Conservation (phyloP, 768 basidiomycete species). For the Boletus speciosus region DNA sequence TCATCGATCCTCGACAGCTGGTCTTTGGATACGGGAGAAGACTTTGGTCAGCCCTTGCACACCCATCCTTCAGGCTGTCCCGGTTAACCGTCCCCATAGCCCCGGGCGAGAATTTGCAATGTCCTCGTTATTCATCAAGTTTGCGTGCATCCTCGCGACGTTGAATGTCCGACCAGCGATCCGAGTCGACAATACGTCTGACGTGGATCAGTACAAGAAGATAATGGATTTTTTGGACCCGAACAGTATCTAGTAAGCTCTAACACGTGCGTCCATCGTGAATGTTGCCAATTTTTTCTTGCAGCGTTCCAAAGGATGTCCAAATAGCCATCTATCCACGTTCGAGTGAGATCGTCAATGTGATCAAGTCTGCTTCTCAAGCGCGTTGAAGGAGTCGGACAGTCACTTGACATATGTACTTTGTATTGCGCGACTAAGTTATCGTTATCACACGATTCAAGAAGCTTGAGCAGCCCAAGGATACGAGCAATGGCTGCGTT, state of each 20-base stretch:
- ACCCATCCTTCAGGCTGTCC: neutral
- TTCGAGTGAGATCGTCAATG: neutral
- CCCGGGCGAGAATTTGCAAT: conserved; percentile 5
- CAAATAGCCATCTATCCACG: conserved; percentile 1
- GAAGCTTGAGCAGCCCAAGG: no score
- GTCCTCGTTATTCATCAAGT: conserved; percentile 3
- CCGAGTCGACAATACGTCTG: neutral
- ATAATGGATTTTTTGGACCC: conserved; percentile 6
- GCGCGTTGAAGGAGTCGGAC: no score
- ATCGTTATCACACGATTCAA: no score
- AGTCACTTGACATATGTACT: no score
- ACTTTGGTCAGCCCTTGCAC: neutral
- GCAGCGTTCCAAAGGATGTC: conserved; percentile 1
- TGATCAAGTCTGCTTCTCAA: no score
- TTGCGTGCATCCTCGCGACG: conserved; percentile 3
- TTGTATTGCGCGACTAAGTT: no score
- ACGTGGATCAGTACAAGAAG: neutral
- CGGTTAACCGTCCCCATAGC: neutral
- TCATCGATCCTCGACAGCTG: conserved; percentile 1
- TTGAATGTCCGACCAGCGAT: neutral
- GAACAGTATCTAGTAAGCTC: conserved; percentile 5
- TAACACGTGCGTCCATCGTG: neutral
- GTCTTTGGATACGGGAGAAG: conserved; percentile 6
- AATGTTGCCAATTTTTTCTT: neutral
- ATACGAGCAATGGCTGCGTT: no score